Evolutionary conservation across 1,139 yeast species (phyloP).

Genomic region (Citeromyces hawaiiensis): DNA sequence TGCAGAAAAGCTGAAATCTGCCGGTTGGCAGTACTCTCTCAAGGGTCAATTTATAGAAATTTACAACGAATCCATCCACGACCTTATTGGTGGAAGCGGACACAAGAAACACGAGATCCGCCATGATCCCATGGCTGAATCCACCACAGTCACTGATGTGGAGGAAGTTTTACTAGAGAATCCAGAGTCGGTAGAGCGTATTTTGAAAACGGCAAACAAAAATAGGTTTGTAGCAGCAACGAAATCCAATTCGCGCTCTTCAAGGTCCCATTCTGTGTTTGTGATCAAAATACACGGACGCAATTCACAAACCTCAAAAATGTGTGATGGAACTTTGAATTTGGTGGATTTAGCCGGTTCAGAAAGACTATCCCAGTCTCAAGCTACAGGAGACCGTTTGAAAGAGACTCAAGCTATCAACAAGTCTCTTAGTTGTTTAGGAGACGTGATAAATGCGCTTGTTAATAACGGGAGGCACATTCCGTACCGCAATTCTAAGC

Average conservation of each 20-base stretch:
- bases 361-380: slow-evolving; percentile 69
- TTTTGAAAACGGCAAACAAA: slow-evolving; percentile 40
- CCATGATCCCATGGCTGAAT: slow-evolving; percentile 42
- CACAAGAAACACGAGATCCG: slow-evolving; percentile 50
- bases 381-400: slow-evolving; percentile 67
- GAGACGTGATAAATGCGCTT: slow-evolving; percentile 80
- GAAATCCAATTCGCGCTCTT: slow-evolving; percentile 65
- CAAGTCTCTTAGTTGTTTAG: slow-evolving; percentile 76
- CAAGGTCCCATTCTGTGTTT: slow-evolving; percentile 52
- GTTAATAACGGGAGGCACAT: slow-evolving; percentile 21
- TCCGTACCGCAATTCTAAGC: slow-evolving; percentile 42
- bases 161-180: slow-evolving; percentile 32
- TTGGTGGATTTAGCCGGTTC: slow-evolving; percentile 87
- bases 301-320: slow-evolving; percentile 29
- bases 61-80: slow-evolving; percentile 72
- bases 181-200: slow-evolving; percentile 32
- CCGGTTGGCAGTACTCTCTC: slow-evolving; percentile 56
- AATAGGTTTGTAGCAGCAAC: slow-evolving; percentile 79
- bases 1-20: slow-evolving; percentile 29
- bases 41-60: slow-evolving; percentile 80
- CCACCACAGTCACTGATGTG: slow-evolving; percentile 50
- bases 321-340: slow-evolving; percentile 54
- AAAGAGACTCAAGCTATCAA: slow-evolving; percentile 86
- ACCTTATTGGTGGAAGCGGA: slow-evolving; percentile 31
- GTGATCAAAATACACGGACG: slow-evolving; percentile 41